A percentile compares a stretch with the other conserved stretches of the same genome.
Evolutionary conservation across 306 rosid species (phyloP).

Genomic region (Glycine latifolia): DNA sequence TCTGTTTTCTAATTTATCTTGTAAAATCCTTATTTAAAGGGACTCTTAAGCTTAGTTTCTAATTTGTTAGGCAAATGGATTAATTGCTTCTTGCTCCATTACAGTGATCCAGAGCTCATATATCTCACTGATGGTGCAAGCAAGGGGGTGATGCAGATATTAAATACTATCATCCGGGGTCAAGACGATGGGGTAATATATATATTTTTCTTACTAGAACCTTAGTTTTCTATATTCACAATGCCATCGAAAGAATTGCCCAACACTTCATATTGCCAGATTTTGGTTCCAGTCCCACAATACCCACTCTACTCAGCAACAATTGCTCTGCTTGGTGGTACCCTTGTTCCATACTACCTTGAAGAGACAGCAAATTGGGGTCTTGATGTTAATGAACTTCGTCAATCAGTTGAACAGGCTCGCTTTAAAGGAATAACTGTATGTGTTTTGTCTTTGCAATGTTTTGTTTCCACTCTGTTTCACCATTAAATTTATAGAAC

Average conservation of each 20-base stretch:
- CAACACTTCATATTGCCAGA: constrained; percentile 55
- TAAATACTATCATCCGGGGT: constrained; percentile 84
- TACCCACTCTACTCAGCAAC: constrained; percentile 99
- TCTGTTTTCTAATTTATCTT: constrained; percentile 1
- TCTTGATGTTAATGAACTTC: constrained; percentile 82
- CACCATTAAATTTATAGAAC: constrained; percentile 24
- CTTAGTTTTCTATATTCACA: constrained; percentile 23
- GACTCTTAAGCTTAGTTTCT: constrained; percentile 36
- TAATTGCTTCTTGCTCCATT: constrained; percentile 49
- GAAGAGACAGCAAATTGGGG: constrained; percentile 99
- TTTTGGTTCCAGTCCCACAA: constrained; percentile 99
- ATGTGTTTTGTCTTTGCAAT: constrained; percentile 47
- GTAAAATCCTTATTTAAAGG: constrained; percentile 2
- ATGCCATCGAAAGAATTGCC: constrained; percentile 35
- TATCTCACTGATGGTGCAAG: constrained; percentile 99
- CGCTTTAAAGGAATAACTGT: constrained; percentile 86
- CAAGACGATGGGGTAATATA: constrained; percentile 88
- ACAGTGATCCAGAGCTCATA: constrained; percentile 95
- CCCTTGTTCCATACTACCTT: constrained; percentile 97
- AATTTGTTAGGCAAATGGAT: constrained; percentile 40
- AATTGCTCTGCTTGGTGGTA: constrained; percentile 83
- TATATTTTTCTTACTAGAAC: background rate
- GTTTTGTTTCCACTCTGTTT: constrained; percentile 27
- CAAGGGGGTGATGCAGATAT: constrained; percentile 98
- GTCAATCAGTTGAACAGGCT: constrained; percentile 72